A percentile compares a stretch with the other conserved stretches of the same genome.
These are phyloP conservation scores for Avicennia marina DNA, from an alignment of 257 asterid genomes.

Conservation along the genomic window DNA sequence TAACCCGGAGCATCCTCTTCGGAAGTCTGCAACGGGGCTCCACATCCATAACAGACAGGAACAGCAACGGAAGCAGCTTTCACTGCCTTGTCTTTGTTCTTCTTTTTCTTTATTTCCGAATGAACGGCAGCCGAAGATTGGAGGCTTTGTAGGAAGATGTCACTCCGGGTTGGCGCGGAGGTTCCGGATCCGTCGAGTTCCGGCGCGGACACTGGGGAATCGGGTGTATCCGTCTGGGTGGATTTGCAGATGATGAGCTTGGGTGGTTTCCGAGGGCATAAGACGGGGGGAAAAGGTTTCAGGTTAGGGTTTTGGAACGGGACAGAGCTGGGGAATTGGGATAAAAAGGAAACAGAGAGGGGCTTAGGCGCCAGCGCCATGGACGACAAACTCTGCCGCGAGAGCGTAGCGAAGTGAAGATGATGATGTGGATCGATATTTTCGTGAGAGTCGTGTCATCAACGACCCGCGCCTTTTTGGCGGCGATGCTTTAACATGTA, in stretches of 20 bases:
- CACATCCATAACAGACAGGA: conserved; percentile 83
- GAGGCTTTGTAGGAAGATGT: conserved; percentile 60
- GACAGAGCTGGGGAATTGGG: conserved; percentile 29
- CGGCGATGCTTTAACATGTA: too few species aligned
- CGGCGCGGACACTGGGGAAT: conserved; percentile 22
- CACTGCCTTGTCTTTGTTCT: conserved; percentile 35
- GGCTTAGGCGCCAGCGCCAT: conserved; percentile 72
- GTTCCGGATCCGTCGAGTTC: conserved; percentile 75
- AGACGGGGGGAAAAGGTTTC: conserved; percentile 17
- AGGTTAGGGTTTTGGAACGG: conserved; percentile 25
- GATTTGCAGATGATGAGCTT: conserved; percentile 41
- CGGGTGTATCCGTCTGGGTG: conserved; percentile 25
- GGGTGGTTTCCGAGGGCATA: conserved; percentile 20
- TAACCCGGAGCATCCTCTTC: conserved; percentile 79
- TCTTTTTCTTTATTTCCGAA: conserved; percentile 27
- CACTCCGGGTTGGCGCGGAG: conserved; percentile 82
- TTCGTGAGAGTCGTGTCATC: too few species aligned
- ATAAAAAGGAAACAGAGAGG: conserved; percentile 36
- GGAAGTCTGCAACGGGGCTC: conserved; percentile 75
- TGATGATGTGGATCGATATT: too few species aligned
- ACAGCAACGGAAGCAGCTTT: conserved; percentile 31
- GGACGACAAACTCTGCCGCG: too few species aligned
- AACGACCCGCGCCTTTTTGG: too few species aligned
- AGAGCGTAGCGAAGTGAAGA: too few species aligned
- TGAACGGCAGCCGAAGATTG: conserved; percentile 36